phyloP scores from a whole-genome alignment of 345 rosid genomes.

The Brassica carinata region DNA sequence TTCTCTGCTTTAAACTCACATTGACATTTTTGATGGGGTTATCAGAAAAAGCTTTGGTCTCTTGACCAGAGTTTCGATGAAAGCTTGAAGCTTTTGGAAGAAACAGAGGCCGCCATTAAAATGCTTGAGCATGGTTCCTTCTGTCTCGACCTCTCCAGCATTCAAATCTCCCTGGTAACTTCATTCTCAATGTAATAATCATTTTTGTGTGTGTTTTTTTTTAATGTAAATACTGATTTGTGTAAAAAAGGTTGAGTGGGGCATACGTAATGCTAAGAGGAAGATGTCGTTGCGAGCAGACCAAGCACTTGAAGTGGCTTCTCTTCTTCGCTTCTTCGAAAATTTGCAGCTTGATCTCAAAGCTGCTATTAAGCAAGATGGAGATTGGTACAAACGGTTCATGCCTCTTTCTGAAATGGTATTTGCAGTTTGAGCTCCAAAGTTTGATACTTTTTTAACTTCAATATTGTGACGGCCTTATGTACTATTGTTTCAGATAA shows the following conservation, averaged over 20 bases:
- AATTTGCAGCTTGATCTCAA: slow-evolving; percentile 67
- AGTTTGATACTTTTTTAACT: neutral
- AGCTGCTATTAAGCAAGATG: slow-evolving; percentile 69
- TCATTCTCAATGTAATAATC: neutral
- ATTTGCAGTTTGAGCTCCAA: slow-evolving; percentile 13
- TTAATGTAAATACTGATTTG: slow-evolving; percentile 7
- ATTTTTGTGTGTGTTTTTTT: neutral
- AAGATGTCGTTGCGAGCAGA: slow-evolving; percentile 48
- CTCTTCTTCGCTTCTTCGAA: slow-evolving; percentile 59
- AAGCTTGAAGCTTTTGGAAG: slow-evolving; percentile 69
- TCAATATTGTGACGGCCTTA: slow-evolving; percentile 2
- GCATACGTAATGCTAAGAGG: slow-evolving; percentile 51
- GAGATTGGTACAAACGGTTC: slow-evolving; percentile 64
- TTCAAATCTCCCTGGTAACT: slow-evolving; percentile 50
- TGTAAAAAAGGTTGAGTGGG: slow-evolving; percentile 56
- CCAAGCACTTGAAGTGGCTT: slow-evolving; percentile 68
- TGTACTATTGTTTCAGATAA: slow-evolving; percentile 45
- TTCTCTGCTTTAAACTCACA: slow-evolving; percentile 18
- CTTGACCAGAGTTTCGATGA: slow-evolving; percentile 60
- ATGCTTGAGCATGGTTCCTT: slow-evolving; percentile 75
- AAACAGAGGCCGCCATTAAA: slow-evolving; percentile 77
- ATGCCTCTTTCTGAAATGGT: slow-evolving; percentile 83
- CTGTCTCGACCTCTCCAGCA: slow-evolving; percentile 58
- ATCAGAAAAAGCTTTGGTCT: slow-evolving; percentile 62
- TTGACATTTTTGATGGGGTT: neutral